Evolutionary conservation across 176 grass and related monocot species (phyloP), one percentile per base, ranked within the genome.

Genomic region (Typha latifolia): DNA sequence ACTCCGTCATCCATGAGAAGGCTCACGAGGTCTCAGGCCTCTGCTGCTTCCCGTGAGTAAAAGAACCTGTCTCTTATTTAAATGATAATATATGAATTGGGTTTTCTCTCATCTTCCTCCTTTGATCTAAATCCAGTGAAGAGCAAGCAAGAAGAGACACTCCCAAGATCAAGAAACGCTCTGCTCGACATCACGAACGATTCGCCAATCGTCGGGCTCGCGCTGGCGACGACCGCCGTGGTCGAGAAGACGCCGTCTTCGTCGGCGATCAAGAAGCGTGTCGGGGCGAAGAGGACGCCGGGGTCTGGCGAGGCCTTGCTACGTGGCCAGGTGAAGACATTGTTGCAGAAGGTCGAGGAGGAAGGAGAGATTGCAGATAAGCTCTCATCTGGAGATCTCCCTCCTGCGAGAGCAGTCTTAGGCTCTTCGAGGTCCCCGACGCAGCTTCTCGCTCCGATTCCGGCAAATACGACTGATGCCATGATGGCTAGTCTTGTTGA

Each of bases 181-280:
- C 72, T 74, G 49, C 56, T 74, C 29, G 59, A 74, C 19, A 74
- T 74, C 31, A 49, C 72, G 2, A 74, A 74, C 19, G 59, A 74
- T 74, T 74, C 72, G 7, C 72, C 72, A 16, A 74, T 74, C 53
- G 21, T 47, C 26, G 34, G 47, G 10, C 72, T 47, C 23, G 34
- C 18, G 10, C 61, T 74, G 43, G 51, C 53, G 23, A 16, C 19
- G n/a, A 62, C 62, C 26, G 34, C 4, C 34, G 4, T 8, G 34
- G 34, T 37, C 34, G 34, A 4, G 34, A 61, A 65, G 64, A 74
- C 72, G 31, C 72, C 43, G 14, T 51, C 72, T 63, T 73, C 70
- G 24, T 26, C 24, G 24, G 24, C 24, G 16, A 63, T 61, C 43
- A 73, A 73, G 31, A 12, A 14, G 18, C 9, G 2, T 50, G 12